Evolutionary conservation across 768 basidiomycete genomes (phyloP).

Genomic region (Suillus bovinus): DNA sequence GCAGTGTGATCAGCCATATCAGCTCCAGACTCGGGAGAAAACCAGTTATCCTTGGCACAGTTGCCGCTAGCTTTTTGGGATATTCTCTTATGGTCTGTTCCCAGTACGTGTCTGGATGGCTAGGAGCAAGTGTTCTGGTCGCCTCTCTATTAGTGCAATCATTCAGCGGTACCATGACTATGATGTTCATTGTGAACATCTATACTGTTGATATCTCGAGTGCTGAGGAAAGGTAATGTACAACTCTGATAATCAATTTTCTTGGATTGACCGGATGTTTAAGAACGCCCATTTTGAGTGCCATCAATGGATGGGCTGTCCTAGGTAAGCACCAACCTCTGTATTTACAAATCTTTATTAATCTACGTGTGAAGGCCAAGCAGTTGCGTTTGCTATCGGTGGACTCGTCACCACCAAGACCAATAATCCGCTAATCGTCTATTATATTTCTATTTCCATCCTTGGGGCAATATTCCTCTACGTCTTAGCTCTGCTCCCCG

Average conservation of each 20-base stretch:
- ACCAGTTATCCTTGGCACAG: slow-evolving; percentile 16
- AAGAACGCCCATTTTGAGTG: slow-evolving; percentile 30
- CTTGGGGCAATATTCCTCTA: slow-evolving; percentile 22
- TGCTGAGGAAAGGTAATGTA: slow-evolving; percentile 25
- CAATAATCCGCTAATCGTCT: slow-evolving; percentile 25
- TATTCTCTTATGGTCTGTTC: slow-evolving; percentile 19
- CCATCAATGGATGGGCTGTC: slow-evolving; percentile 28
- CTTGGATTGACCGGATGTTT: slow-evolving; percentile 9
- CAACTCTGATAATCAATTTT: neutral
- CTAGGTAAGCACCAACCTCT: slow-evolving; percentile 21
- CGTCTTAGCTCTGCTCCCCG: slow-evolving; percentile 26
- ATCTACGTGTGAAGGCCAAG: slow-evolving; percentile 18
- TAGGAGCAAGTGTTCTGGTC: slow-evolving; percentile 19
- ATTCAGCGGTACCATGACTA: slow-evolving; percentile 13
- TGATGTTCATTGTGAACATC: slow-evolving; percentile 25
- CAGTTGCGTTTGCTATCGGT: slow-evolving; percentile 29
- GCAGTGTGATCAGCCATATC: slow-evolving; percentile 23
- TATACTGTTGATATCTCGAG: slow-evolving; percentile 30
- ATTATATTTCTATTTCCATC: slow-evolving; percentile 18
- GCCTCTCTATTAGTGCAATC: slow-evolving; percentile 19
- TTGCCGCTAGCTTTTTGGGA: slow-evolving; percentile 14
- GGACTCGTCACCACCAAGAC: slow-evolving; percentile 31
- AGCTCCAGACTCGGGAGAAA: slow-evolving; percentile 30
- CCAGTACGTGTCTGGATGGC: slow-evolving; percentile 16
- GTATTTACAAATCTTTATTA: neutral